Conservation (phyloP, 1,284 basidiomycete genomes). For the Porodaedalea pini region DNA sequence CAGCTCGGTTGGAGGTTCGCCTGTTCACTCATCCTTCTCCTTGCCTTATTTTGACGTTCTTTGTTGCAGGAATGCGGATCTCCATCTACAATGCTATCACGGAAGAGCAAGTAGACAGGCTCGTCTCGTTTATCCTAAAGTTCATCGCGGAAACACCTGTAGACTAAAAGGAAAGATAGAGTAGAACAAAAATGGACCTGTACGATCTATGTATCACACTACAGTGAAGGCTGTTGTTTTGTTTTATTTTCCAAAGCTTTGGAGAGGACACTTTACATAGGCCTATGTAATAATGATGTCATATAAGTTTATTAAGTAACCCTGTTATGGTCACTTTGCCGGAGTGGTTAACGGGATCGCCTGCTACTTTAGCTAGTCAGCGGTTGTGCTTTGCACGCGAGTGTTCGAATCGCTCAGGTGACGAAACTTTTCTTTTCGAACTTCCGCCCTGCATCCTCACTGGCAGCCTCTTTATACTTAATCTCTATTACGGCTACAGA, state of each 20-base stretch:
- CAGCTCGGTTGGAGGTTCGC: conserved; percentile 64
- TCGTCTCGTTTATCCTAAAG: conserved; percentile 59
- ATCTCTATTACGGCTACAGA: too few relatives aligned
- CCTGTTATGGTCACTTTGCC: conserved; percentile 66
- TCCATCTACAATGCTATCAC: conserved; percentile 96
- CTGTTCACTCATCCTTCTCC: conserved; percentile 1
- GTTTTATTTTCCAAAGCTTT: too few relatives aligned
- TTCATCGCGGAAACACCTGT: conserved; percentile 35
- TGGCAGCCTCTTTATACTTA: too few relatives aligned
- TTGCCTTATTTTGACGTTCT: conserved; percentile 28
- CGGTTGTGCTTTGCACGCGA: conserved; percentile 81
- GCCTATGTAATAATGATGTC: background rate
- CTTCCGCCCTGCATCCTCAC: background rate
- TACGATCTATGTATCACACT: too few relatives aligned
- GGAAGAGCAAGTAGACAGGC: conserved; percentile 66
- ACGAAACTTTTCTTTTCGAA: conserved; percentile 47
- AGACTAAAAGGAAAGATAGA: background rate
- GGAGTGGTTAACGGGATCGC: conserved; percentile 91
- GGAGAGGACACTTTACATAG: background rate
- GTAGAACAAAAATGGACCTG: too few relatives aligned
- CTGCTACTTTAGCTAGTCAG: conserved; percentile 59
- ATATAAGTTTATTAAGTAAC: background rate
- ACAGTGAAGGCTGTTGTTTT: too few relatives aligned
- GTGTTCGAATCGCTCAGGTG: conserved; percentile 88
- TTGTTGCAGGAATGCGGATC: conserved; percentile 69